These are phyloP conservation scores for Scheffersomyces illinoinensis DNA, from an alignment of 1,139 yeast genomes.

Conservation along the genomic window DNA sequence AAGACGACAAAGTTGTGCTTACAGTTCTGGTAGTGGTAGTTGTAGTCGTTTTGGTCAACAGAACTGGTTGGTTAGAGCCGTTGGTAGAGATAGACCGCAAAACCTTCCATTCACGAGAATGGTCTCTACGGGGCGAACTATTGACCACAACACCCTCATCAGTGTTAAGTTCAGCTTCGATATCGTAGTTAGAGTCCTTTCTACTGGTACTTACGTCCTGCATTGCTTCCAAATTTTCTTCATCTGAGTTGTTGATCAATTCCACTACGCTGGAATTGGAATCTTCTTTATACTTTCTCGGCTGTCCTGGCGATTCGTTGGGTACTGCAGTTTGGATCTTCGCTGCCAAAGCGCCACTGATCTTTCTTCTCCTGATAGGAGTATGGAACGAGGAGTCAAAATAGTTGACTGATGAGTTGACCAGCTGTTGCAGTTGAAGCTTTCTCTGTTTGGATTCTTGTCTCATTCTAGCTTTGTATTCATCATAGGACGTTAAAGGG, in stretches of 20 bases:
- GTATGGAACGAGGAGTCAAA: slow-evolving; percentile 58
- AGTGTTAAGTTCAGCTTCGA: slow-evolving; percentile 13
- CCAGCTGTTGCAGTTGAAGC: slow-evolving; percentile 33
- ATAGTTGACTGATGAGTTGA: slow-evolving; percentile 30
- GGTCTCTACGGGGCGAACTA: slow-evolving; percentile 27
- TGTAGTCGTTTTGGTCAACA: slow-evolving; percentile 49
- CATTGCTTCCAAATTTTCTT: slow-evolving; percentile 28
- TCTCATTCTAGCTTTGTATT: slow-evolving; percentile 49
- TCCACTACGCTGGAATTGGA: slow-evolving; percentile 27
- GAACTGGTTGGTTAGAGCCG: slow-evolving; percentile 35
- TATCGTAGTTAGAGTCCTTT: slow-evolving; percentile 18
- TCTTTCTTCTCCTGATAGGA: slow-evolving; percentile 70
- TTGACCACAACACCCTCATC: slow-evolving; percentile 14
- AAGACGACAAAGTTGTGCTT: slow-evolving; percentile 47
- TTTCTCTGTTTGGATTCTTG: slow-evolving; percentile 47
- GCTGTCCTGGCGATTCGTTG: slow-evolving; percentile 93
- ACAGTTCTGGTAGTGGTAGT: slow-evolving; percentile 51
- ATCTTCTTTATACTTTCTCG: slow-evolving; percentile 64
- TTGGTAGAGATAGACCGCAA: slow-evolving; percentile 45
- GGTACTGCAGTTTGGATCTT: slow-evolving; percentile 81
- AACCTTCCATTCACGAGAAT: slow-evolving; percentile 38
- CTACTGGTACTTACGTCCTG: slow-evolving; percentile 27
- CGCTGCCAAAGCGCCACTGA: slow-evolving; percentile 69
- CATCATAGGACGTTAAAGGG: slow-evolving; percentile 65
- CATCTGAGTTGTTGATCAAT: slow-evolving; percentile 42